A percentile compares a stretch with the other conserved stretches of the same genome.
Evolutionary conservation across 768 basidiomycete species (phyloP).

Genomic region (Phylloporus sp.): DNA sequence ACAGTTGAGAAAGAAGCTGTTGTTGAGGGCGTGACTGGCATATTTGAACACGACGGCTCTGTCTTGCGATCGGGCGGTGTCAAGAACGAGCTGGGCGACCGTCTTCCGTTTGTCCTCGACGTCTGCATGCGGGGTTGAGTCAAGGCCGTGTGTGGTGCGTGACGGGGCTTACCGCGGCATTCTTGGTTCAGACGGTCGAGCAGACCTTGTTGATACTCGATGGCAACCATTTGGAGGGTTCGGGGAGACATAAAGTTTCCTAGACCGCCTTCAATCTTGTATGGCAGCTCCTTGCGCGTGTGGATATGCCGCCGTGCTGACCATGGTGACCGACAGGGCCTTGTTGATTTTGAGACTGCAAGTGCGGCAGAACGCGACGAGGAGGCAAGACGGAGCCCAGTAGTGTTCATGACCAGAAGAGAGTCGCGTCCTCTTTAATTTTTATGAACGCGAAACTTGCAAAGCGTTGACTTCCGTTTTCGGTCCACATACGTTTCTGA

Average conservation of each 20-base stretch:
- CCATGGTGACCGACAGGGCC: conserved; percentile 13
- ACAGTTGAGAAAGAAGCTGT: conserved; percentile 86
- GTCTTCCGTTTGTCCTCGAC: conserved; percentile 52
- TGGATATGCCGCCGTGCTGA: conserved; percentile 41
- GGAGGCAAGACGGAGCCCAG: conserved; percentile 19
- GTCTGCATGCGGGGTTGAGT: conserved; percentile 33
- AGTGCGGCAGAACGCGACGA: conserved; percentile 17
- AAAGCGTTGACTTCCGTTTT: conserved; percentile 11
- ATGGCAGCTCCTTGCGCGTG: conserved; percentile 53
- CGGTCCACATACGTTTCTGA: conserved; percentile 1
- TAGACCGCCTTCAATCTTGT: conserved; percentile 66
- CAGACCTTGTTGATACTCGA: conserved; percentile 85
- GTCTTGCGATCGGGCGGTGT: conserved; percentile 54
- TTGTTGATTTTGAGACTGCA: conserved; percentile 13
- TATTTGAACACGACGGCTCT: conserved; percentile 81
- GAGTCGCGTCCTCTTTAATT: conserved; percentile 2
- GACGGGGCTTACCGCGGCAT: conserved; percentile 54
- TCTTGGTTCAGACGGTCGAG: conserved; percentile 73
- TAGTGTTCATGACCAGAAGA: conserved; percentile 18
- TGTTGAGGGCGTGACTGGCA: conserved; percentile 89
- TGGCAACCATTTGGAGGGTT: conserved; percentile 67
- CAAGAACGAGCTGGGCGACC: conserved; percentile 70
- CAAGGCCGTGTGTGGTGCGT: not conserved
- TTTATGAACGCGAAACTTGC: not conserved
- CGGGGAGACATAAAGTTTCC: conserved; percentile 73